A percentile compares a stretch with the other conserved stretches of the same genome.
These are phyloP conservation scores for Breynia disticha DNA, from an alignment of 441 rosid genomes.

Conservation along the genomic window DNA sequence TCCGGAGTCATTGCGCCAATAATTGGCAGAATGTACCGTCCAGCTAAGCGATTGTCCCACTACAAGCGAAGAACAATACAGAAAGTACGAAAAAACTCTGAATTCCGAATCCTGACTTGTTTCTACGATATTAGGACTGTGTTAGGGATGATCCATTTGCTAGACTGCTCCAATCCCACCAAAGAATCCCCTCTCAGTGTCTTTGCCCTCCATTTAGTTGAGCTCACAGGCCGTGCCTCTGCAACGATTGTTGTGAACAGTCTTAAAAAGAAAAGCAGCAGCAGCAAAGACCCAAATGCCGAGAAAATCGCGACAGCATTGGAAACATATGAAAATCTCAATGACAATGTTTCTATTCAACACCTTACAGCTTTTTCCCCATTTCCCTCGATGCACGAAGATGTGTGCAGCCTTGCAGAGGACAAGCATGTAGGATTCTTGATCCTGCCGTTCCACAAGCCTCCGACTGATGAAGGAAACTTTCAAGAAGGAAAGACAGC, in stretches of 20 bases:
- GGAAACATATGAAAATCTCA: constrained; percentile 15
- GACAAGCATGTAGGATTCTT: constrained; percentile 28
- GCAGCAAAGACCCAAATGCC: background rate
- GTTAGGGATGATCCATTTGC: constrained; percentile 22
- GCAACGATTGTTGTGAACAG: constrained; percentile 30
- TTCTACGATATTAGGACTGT: constrained; percentile 20
- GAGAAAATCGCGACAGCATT: constrained; percentile 22
- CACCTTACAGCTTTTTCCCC: constrained; percentile 26
- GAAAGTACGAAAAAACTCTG: constrained; percentile 4
- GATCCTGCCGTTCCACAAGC: constrained; percentile 38
- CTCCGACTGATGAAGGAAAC: constrained; percentile 9
- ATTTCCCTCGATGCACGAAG: constrained; percentile 37
- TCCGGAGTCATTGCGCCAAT: constrained; percentile 17
- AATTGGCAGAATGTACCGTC: constrained; percentile 13
- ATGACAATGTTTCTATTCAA: constrained; percentile 12
- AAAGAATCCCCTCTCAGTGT: constrained; percentile 23
- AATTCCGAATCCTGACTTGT: constrained; percentile 28
- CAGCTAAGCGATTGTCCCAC: constrained; percentile 13
- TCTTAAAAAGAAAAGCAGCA: background rate
- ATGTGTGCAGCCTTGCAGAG: constrained; percentile 39
- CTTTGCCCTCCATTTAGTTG: constrained; percentile 29
- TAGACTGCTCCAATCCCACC: constrained; percentile 25
- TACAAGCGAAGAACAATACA: constrained; percentile 24
- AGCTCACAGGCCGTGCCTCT: constrained; percentile 32
- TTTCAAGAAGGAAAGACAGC: constrained; percentile 11